Evolutionary conservation across 2,329 filamentous ascomycete species (phyloP), one percentile per base, ranked within the genome.

Genomic region (Sclerotinia trifoliorum): DNA sequence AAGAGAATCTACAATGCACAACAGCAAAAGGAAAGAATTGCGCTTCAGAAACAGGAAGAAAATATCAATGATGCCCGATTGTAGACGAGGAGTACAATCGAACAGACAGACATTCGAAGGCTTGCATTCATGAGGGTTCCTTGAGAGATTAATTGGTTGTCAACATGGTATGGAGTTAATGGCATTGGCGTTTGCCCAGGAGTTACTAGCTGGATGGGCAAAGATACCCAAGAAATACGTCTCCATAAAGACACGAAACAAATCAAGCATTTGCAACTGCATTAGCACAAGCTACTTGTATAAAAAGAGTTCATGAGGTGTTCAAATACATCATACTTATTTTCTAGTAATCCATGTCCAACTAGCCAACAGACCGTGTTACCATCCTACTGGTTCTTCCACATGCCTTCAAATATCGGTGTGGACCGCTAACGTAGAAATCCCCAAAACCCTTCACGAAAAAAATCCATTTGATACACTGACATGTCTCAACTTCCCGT

Each of bases 1-100:
- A 83, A 81, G 73, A 81, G 78, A 71, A 74, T 83, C 32, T 78
- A 81, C 62, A 80, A 83, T 75, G 81, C 81, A 56, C 74, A 74
- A 65, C 56, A 69, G 57, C 69, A 70, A 55, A 44, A 71, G 60
- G 75, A 77, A 67, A 73, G 70, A 58, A 67, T 70, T n/a, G 72
- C 74, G 11, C 56, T 72, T 52, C 69, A 72, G 32, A 65, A 69
- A 29, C 60, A 51, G 32, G 32, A 65, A 67, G 48, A 24, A 26
- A 61, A 21, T 32, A 29, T 24, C n/a, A 17, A 49, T 49, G 29
- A 32, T 42, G 39, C 39, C 13, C 13, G 15, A 42, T 42, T 42
- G 15, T 42, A 42, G 39, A 42, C 13, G 15, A 42, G 4, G 13
- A 0, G 17, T 17, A 42, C 15, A 42, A 5, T 42, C 39, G 13